phyloP scores from a whole-genome alignment of 2,329 filamentous ascomycete species.

The Aspergillus costaricaensis region DNA sequence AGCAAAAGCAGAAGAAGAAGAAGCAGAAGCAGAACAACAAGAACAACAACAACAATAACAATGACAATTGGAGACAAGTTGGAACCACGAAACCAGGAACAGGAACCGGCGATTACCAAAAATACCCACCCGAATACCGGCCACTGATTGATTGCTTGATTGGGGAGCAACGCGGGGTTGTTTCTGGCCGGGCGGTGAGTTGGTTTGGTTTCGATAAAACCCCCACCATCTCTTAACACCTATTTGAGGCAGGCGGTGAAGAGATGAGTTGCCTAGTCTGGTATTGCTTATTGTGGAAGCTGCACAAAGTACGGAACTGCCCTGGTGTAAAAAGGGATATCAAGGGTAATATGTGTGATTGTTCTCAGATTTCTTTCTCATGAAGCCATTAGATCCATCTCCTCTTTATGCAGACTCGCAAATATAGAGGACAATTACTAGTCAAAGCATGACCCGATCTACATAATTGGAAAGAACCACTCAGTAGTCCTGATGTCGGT shows the following conservation, averaged over 20 bases:
- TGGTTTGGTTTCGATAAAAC: conserved; percentile 5
- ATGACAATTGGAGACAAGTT: not conserved
- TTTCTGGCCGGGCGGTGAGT: conserved; percentile 34
- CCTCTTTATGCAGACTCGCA: not conserved
- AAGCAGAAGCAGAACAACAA: not conserved
- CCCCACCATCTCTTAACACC: conserved; percentile 2
- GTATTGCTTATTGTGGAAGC: too few species aligned
- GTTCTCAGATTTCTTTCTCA: too few species aligned
- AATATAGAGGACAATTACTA: not conserved
- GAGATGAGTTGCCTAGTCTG: not conserved
- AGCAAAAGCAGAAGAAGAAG: too few species aligned
- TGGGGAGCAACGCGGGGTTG: conserved; percentile 30
- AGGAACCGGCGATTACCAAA: conserved; percentile 17
- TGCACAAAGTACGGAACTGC: too few species aligned
- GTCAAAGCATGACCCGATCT: not conserved
- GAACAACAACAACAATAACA: conserved; percentile 14
- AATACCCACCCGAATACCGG: too few species aligned
- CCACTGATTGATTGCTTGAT: too few species aligned
- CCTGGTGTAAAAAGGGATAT: too few species aligned
- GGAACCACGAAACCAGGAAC: not conserved
- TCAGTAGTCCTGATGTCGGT: not conserved
- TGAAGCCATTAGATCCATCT: not conserved
- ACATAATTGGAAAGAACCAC: not conserved
- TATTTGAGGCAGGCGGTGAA: conserved; percentile 15
- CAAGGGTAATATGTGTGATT: not conserved